Percentiles rank a stretch among this genome's conserved stretches.
Evolutionary conservation across 106 monocot genomes (phyloP).

Genomic region (Hemerocallis citrina): DNA sequence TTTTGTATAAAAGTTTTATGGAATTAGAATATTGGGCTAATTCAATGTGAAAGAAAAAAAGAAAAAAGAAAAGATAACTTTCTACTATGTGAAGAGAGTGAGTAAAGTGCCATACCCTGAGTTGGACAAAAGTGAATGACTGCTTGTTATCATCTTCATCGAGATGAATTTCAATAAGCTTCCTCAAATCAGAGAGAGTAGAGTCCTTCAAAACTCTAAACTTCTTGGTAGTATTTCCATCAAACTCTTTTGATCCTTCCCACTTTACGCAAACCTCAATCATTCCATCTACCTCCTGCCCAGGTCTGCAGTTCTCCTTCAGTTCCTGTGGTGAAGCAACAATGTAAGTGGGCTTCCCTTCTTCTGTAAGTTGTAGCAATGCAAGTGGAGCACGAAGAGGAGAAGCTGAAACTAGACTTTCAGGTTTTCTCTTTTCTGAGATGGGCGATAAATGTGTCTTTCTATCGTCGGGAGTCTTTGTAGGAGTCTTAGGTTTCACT

Average conservation of each 20-base stretch:
- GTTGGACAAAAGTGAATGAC: constrained; percentile 62
- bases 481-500: constrained; percentile 19
- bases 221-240: constrained; percentile 49
- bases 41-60: too few relatives aligned
- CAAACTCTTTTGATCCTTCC: constrained; percentile 64
- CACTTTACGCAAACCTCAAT: constrained; percentile 76
- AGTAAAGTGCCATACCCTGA: constrained; percentile 36
- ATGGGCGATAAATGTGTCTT: constrained; percentile 8
- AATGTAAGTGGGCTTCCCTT: constrained; percentile 5
- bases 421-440: not conserved
- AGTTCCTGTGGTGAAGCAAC: constrained; percentile 5
- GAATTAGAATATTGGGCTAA: too few relatives aligned
- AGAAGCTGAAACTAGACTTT: constrained; percentile 27
- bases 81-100: too few relatives aligned
- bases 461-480: constrained; percentile 27
- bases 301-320: constrained; percentile 43
- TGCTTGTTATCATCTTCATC: constrained; percentile 43
- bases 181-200: constrained; percentile 50
- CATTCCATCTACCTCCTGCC: constrained; percentile 16
- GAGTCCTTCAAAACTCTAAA: constrained; percentile 38
- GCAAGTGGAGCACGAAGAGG: constrained; percentile 21
- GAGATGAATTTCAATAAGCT: constrained; percentile 51
- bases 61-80: not conserved
- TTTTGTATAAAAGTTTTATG: too few relatives aligned
- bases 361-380: constrained; percentile 9